Evolutionary conservation across 352 stramenopile species (phyloP).

Genomic region (Chrysophaeum taylorii): DNA sequence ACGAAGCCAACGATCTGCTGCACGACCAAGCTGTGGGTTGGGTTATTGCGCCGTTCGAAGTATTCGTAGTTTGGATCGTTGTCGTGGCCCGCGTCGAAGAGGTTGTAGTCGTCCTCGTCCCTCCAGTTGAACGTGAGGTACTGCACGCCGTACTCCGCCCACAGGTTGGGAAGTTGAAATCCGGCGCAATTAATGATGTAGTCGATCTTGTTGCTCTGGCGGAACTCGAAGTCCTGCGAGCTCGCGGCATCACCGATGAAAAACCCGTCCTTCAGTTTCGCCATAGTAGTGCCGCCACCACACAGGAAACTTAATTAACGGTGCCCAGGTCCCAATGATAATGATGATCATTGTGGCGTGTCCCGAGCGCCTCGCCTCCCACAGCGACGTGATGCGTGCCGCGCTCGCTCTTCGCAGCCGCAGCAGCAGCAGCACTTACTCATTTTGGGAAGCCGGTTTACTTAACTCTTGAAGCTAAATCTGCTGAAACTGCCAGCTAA

Average conservation of each 20-base stretch:
- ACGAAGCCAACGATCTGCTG: slow-evolving; percentile 69
- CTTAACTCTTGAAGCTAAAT: too few species aligned
- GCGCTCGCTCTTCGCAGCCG: too few species aligned
- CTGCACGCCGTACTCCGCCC: slow-evolving; percentile 62
- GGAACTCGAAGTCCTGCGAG: slow-evolving; percentile 77
- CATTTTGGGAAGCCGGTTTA: too few species aligned
- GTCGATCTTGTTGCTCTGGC: slow-evolving; percentile 79
- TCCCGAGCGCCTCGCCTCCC: too few species aligned
- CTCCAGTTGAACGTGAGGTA: slow-evolving; percentile 55
- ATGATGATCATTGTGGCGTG: too few species aligned
- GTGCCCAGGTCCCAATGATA: too few species aligned
- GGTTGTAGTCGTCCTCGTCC: slow-evolving; percentile 30
- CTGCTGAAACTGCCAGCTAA: too few species aligned
- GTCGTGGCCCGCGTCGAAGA: slow-evolving; percentile 36
- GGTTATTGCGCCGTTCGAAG: slow-evolving; percentile 56
- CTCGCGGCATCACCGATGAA: slow-evolving; percentile 81
- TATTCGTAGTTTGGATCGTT: slow-evolving; percentile 29
- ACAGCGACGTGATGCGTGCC: too few species aligned
- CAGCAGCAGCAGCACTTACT: too few species aligned
- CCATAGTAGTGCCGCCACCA: slow-evolving; percentile 48
- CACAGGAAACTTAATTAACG: slow-evolving; percentile 4
- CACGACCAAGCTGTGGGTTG: slow-evolving; percentile 57
- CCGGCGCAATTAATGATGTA: slow-evolving; percentile 79
- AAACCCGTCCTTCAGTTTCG: slow-evolving; percentile 80
- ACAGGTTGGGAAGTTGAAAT: slow-evolving; percentile 73